Evolutionary conservation across 192 early-diverging fungal species (phyloP).

Genomic region (Entomortierella lignicola): DNA sequence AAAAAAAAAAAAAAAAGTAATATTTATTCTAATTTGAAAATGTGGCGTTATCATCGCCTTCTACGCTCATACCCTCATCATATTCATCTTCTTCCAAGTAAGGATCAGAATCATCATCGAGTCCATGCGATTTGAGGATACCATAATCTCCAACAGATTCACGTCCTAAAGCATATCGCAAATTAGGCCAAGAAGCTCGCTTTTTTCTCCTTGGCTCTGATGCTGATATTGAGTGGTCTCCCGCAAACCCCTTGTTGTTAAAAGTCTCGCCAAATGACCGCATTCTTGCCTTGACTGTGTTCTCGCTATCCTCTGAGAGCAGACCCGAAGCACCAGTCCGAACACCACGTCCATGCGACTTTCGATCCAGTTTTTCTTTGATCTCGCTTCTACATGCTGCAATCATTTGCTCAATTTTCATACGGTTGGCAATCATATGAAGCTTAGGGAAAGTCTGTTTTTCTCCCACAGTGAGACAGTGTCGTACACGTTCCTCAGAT

Average conservation of each 20-base stretch:
- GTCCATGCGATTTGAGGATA: neutral
- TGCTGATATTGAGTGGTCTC: neutral
- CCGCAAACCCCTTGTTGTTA: neutral
- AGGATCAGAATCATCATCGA: slow-evolving; percentile 3
- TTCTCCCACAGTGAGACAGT: slow-evolving; percentile 71
- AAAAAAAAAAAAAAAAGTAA: neutral
- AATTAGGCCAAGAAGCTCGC: slow-evolving; percentile 31
- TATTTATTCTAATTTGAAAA: neutral
- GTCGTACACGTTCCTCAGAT: slow-evolving; percentile 59
- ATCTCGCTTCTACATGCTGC: slow-evolving; percentile 49
- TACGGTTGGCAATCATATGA: slow-evolving; percentile 77
- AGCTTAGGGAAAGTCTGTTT: slow-evolving; percentile 81
- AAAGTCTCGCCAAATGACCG: slow-evolving; percentile 24
- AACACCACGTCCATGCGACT: slow-evolving; percentile 18
- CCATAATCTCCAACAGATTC: slow-evolving; percentile 32
- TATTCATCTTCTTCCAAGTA: slow-evolving; percentile 19
- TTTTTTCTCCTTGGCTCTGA: slow-evolving; percentile 10
- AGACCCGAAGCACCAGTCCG: neutral
- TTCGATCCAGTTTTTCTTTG: slow-evolving; percentile 32
- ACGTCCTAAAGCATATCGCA: slow-evolving; percentile 31
- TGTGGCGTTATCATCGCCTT: neutral
- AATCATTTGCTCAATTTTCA: slow-evolving; percentile 81
- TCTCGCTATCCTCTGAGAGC: slow-evolving; percentile 50
- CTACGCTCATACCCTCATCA: slow-evolving; percentile 13
- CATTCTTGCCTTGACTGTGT: slow-evolving; percentile 39